These are phyloP conservation scores for Globisporangium perplexum DNA, from an alignment of 352 stramenopile species.

Conservation along the genomic window DNA sequence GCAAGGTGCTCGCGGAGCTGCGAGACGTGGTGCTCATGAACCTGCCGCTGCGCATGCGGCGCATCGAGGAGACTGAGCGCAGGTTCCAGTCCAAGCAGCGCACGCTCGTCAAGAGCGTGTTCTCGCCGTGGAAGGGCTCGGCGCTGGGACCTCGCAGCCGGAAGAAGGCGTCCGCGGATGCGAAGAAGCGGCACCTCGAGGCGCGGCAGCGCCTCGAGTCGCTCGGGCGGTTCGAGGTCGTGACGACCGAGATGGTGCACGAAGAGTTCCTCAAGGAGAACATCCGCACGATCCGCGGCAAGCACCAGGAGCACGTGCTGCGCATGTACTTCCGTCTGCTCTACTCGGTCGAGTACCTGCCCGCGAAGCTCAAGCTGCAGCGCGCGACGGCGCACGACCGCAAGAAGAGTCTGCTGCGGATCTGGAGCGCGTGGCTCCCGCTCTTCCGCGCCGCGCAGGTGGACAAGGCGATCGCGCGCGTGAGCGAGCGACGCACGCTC, in stretches of 20 bases:
- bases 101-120: slow-evolving; percentile 29
- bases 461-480: slow-evolving; percentile 44
- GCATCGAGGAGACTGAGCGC: slow-evolving; percentile 46
- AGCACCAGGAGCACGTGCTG: slow-evolving; percentile 24
- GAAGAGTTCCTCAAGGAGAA: slow-evolving; percentile 78
- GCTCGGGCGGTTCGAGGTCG: slow-evolving; percentile 57
- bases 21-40: slow-evolving; percentile 70
- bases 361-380: slow-evolving; percentile 34
- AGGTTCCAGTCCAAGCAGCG: slow-evolving; percentile 43
- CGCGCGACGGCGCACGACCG: slow-evolving; percentile 30
- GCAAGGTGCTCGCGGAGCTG: slow-evolving; percentile 49
- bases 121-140: slow-evolving; percentile 42
- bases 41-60: slow-evolving; percentile 40
- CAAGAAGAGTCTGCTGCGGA: slow-evolving; percentile 24
- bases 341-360: slow-evolving; percentile 29
- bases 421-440: slow-evolving; percentile 30
- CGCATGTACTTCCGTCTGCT: slow-evolving; percentile 55
- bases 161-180: slow-evolving; percentile 37
- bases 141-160: slow-evolving; percentile 53
- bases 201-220: slow-evolving; percentile 48
- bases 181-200: slow-evolving; percentile 37
- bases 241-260: slow-evolving; percentile 74
- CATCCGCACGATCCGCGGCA: slow-evolving; percentile 43
- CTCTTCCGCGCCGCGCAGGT: slow-evolving; percentile 50
- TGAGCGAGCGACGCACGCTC: slow-evolving; percentile 48